Conservation (phyloP, 2,329 filamentous ascomycete species). For the Tolypocladium capitatum region DNA sequence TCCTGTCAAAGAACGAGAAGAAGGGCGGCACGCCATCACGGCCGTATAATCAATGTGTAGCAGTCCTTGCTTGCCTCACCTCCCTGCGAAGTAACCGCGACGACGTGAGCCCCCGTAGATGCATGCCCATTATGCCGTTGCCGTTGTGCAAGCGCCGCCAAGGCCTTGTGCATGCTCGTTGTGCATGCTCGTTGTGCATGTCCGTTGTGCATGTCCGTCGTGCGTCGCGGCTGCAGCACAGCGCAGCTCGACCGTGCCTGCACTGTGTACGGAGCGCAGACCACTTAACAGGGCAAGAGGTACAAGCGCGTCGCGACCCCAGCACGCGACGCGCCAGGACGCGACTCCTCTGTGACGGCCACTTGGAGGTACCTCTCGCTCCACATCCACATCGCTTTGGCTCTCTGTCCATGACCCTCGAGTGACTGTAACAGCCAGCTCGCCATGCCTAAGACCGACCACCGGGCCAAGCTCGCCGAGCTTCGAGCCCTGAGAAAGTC, state of each 20-base stretch:
- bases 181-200: no score
- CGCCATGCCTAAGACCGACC: conserved; percentile 23
- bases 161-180: no score
- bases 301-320: not conserved
- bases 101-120: not conserved
- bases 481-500: conserved; percentile 71
- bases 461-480: conserved; percentile 53
- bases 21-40: no score
- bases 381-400: not conserved
- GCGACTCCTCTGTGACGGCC: not conserved
- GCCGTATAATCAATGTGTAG: no score
- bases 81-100: no score
- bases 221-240: no score
- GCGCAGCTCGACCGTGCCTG: not conserved
- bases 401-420: conserved; percentile 5
- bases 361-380: not conserved
- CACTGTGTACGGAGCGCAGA: not conserved
- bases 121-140: not conserved
- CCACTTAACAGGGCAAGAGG: not conserved
- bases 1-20: no score
- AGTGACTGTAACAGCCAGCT: conserved; percentile 2
- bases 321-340: not conserved
- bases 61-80: no score
- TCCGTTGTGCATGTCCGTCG: no score
- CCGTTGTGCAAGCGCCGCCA: not conserved